Evolutionary conservation across 352 stramenopile genomes (phyloP), one percentile per base, ranked within the genome.

Genomic region (Phytophthora citrophthora): DNA sequence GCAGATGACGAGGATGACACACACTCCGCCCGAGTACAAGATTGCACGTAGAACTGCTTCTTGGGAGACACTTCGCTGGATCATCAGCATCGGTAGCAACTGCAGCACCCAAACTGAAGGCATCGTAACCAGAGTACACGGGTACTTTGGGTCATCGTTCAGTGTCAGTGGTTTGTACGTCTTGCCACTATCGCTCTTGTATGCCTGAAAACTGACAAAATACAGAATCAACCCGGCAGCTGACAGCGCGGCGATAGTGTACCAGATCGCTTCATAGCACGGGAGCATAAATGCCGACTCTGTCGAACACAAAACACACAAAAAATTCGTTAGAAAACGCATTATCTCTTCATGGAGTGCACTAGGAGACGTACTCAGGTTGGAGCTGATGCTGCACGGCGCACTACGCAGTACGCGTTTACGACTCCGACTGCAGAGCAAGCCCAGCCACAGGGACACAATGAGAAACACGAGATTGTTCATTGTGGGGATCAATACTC

Each of bases 211-310:
- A 43, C 83, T 94, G 46, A 74, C 54, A 1, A 63, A 57, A 15
- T 85, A 89, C 6, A 93, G 53, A 5, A 84, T 56, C 18, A 93
- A 56, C 1, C 83, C 84, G 46, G 72, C 51, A 18, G 73, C 46
- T 10, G 83, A 84, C 5, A 96, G 54, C 0, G 77, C 62, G 5
- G 77, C 73, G 48, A 96, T 90, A 9, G 70, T 90, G 64, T 96
- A 96, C 88, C 84, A 96, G 16, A 96, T 88, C 20, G 77, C 62
- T 63, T 93, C 88, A 43, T 93, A 96, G 54, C 88, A 94, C 6
- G 88, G 88, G n/a, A 96, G 67, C 82, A 96, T 93, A 55, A 96
- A 96, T 2, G 81, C 83, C 51, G 85, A 89, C 13, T 85, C 83
- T 92, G 51, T 62, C 10, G 10, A 29, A 54, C 9, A 26, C 1